Evolutionary conservation across 495 filamentous ascomycete genomes (phyloP).

Genomic region (Aspergillus olivimuriae): DNA sequence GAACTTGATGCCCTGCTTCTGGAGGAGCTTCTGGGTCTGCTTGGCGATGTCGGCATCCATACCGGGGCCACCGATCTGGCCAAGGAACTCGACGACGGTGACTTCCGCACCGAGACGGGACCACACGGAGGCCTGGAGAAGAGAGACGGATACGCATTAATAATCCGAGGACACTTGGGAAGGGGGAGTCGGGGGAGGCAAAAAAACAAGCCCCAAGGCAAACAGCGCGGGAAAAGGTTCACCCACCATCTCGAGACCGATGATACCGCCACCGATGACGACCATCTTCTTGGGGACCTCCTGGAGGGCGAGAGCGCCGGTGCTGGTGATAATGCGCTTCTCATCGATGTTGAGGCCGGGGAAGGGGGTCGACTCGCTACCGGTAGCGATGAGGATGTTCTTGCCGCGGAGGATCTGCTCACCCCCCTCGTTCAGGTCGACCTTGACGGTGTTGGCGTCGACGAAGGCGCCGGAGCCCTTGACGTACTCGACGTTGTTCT

Average conservation of each 20-base stretch:
- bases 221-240: no score
- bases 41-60: conserved; percentile 97
- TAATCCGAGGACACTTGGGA: no score
- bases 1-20: conserved; percentile 97
- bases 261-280: conserved; percentile 97
- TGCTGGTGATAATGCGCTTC: conserved; percentile 94
- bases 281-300: conserved; percentile 96
- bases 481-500: conserved; percentile 95
- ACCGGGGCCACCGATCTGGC: conserved; percentile 93
- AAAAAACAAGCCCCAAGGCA: no score
- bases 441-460: conserved; percentile 86
- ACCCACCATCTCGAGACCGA: conserved; percentile 91
- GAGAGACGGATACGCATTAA: background rate
- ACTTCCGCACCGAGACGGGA: conserved; percentile 87
- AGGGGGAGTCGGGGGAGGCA: no score
- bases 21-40: conserved; percentile 82
- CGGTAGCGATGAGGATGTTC: conserved; percentile 97
- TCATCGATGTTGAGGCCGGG: conserved; percentile 94
- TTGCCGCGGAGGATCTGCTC: conserved; percentile 79
- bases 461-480: conserved; percentile 84
- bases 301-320: conserved; percentile 81
- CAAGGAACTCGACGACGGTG: conserved; percentile 93
- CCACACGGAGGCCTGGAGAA: conserved; percentile 78
- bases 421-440: conserved; percentile 83
- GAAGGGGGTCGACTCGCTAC: conserved; percentile 90